Base-by-base conservation (phyloP, 2,329 filamentous ascomycete species). In the Fusarium oligoseptatum region DNA sequence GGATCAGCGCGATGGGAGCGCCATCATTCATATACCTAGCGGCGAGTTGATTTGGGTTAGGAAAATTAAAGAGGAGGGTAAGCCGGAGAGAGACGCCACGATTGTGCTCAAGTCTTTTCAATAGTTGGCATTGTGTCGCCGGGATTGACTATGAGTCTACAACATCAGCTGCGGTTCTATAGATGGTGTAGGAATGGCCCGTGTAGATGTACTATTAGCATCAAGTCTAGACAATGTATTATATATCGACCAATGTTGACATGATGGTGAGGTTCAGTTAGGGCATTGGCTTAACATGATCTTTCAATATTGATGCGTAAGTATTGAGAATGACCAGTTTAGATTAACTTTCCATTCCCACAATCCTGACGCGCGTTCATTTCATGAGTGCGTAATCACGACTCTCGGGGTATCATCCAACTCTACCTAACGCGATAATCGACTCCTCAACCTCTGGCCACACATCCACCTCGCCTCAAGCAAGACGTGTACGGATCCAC, bases 401-500 rank as follows among this genome's bases (percentile, higher is more conserved):
- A 67, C 58, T 75, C 60, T 57, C 48, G 70, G 75, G 75, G 78
- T 79, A 80, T 80, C 75, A 77, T 76, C 69, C 34, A 71, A 73
- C 62, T 77, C 62, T 60, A 56, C 48, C 48, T 52, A 52, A 52
- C 58, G 27, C 69, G 61, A 56, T 36, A 55, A 50, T 43, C 20
- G 14, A 45, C 57, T 48, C 43, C 57, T 37, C 34, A 24, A 45
- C 41, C 20, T 60, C 29, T 29, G 15, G 24, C 24, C 45, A 50
- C 45, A 29, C 15, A 22, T 17, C 36, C 27, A 15, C 22, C 9
- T n/a, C 7, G 29, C 10, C 60, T 71, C 70, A 80, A n/a, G 68
- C 74, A 58, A 84, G 69, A 17, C 84, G 80, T 43, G 79, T 83
- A 67, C 87, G 82, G 43, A 89, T 85, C 86, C 87, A 89, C 77